These are phyloP conservation scores for Tetrahymena elliotti DNA, from an alignment of 73 alveolate species.

Conservation along the genomic window DNA sequence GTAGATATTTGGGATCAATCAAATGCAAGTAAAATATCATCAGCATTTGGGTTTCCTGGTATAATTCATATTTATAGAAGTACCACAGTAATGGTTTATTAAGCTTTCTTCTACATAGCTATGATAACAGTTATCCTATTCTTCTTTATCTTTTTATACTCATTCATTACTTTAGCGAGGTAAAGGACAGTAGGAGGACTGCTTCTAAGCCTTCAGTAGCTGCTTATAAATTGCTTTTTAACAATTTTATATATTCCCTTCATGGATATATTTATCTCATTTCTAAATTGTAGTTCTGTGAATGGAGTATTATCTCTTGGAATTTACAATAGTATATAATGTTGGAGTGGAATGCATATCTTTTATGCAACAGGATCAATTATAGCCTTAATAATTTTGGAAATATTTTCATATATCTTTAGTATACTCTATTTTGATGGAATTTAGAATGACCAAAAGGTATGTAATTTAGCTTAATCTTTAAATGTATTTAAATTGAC, in stretches of 20 bases:
- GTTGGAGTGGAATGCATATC: neutral
- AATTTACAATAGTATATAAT: neutral
- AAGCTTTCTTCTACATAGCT: neutral
- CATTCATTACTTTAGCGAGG: neutral
- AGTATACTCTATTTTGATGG: neutral
- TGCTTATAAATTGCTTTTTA: neutral
- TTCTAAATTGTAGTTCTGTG: neutral
- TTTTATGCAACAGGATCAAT: neutral
- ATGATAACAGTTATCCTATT: neutral
- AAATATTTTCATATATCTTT: neutral
- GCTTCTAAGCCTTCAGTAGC: neutral
- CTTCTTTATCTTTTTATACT: neutral
- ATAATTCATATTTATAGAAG: neutral
- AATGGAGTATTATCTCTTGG: neutral
- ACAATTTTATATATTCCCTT: neutral
- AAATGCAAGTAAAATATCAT: neutral
- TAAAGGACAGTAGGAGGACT: neutral
- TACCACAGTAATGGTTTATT: neutral
- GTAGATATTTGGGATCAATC: neutral
- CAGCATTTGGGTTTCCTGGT: neutral
- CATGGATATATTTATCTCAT: neutral
- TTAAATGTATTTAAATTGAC: too few relatives aligned
- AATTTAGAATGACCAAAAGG: neutral
- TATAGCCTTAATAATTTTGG: neutral
- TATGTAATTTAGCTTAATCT: neutral